Percentiles rank a stretch among this genome's conserved stretches.
Conservation (phyloP, 805 yeast species). For the Wickerhamia fluorescens region DNA sequence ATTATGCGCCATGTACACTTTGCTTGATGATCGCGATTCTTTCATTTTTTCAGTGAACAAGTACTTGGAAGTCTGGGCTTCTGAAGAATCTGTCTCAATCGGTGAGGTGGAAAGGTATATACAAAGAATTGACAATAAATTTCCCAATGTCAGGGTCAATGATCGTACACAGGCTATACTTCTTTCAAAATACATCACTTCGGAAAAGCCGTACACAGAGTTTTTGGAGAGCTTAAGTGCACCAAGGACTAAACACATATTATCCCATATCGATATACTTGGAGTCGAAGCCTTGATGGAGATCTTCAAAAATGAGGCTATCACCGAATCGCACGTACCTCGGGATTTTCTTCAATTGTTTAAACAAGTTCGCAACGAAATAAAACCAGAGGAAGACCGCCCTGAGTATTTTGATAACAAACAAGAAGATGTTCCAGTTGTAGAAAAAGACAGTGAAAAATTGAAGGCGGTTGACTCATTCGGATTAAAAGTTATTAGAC, state of each 20-base stretch:
- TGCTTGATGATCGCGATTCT: constrained; percentile 33
- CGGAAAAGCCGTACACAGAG: constrained; percentile 6
- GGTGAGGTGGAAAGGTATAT: constrained; percentile 40
- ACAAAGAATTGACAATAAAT: constrained; percentile 17
- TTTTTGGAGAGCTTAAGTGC: constrained; percentile 5
- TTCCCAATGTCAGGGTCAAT: constrained; percentile 27
- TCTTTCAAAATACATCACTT: constrained; percentile 32
- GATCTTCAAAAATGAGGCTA: constrained; percentile 17
- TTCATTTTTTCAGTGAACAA: constrained; percentile 65
- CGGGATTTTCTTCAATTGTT: constrained; percentile 24
- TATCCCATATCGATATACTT: constrained; percentile 46
- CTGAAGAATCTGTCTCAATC: constrained; percentile 31
- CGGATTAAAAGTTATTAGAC: constrained; percentile 74
- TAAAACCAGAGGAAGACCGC: constrained; percentile 5
- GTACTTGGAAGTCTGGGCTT: constrained; percentile 42
- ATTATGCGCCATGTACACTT: constrained; percentile 51
- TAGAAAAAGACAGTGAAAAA: constrained; percentile 49
- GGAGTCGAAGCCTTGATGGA: constrained; percentile 41
- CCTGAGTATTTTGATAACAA: constrained; percentile 26
- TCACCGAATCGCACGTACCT: constrained; percentile 27
- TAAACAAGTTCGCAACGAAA: constrained; percentile 16
- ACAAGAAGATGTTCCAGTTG: constrained; percentile 24
- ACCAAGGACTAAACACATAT: constrained; percentile 20
- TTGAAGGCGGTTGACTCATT: constrained; percentile 66
- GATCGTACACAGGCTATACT: constrained; percentile 57